Evolutionary conservation across 148 eudicot genomes (phyloP).

Genomic region (Nepenthes gracilis): DNA sequence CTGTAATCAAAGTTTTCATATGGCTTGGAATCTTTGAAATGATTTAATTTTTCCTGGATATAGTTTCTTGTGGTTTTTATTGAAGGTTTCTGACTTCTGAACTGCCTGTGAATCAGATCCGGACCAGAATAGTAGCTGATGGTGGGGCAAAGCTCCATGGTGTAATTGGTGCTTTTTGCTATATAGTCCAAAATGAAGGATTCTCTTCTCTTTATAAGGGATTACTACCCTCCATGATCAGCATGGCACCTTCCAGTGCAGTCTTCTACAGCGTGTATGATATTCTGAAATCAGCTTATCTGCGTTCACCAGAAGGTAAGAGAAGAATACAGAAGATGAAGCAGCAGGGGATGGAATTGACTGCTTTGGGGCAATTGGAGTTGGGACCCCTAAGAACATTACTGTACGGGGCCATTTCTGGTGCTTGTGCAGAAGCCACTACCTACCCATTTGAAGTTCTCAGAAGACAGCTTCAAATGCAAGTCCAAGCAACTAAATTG

Average conservation of each 20-base stretch:
- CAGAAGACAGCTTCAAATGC: constrained; percentile 58
- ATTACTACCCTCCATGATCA: constrained; percentile 51
- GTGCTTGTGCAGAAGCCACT: constrained; percentile 66
- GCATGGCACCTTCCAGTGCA: constrained; percentile 62
- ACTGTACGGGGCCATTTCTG: constrained; percentile 60
- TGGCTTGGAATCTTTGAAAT: too few relatives aligned
- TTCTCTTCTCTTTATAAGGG: constrained; percentile 59
- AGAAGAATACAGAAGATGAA: constrained; percentile 40
- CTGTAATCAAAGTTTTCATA: too few relatives aligned
- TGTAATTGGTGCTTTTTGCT: constrained; percentile 48
- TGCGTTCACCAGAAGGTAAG: constrained; percentile 49
- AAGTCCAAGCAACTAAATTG: constrained; percentile 32
- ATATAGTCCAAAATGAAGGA: constrained; percentile 56
- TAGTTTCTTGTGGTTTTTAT: background rate
- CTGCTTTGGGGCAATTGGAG: constrained; percentile 47
- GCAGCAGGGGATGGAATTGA: constrained; percentile 35
- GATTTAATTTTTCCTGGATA: too few relatives aligned
- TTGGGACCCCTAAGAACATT: constrained; percentile 50
- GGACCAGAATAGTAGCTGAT: constrained; percentile 56
- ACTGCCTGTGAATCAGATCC: constrained; percentile 20
- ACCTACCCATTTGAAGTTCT: constrained; percentile 68
- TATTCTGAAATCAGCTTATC: constrained; percentile 42
- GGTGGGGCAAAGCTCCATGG: constrained; percentile 67
- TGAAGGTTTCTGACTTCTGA: background rate
- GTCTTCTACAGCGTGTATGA: constrained; percentile 66